Base-by-base conservation (phyloP, 352 stramenopile genomes). In the Pythium rishiriense region DNA sequence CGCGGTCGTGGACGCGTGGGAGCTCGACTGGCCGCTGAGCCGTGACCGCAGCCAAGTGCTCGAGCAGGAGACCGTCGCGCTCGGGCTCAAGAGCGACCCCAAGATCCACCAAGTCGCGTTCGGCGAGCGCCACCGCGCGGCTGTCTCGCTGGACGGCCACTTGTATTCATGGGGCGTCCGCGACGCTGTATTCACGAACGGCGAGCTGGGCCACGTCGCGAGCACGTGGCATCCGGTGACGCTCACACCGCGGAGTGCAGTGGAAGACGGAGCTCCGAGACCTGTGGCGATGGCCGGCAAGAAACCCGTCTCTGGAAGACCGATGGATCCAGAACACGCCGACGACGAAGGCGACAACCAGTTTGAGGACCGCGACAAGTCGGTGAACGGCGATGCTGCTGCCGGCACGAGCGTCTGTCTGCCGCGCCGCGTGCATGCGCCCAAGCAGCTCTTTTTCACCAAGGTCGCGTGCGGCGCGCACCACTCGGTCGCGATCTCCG, bases 401-500 rank as follows among this genome's bases (percentile, higher is more conserved):
- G 42, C 24, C 26, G 17, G 31, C 43, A 37, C 50, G 41, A 49
- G 69, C 46, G 31, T 78, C 0, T 75, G 72, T 8, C 35, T 47
- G 6, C 75, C 75, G 17, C 71, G 68, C 15, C 67, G 66, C 21
- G 76, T 91, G 0, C 59, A 77, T 35, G 58, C 64, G 14, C 69
- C 80, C 3, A 75, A 73, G 2, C 69, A 88, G 7, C 68, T 88
- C 1, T 76, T 83, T 25, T 85, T 91, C 60, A 66, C 60, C 21
- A 75, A 80, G 26, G 58, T 97, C 19, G 75, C 82, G 19, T 97
- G 88, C 43, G 91, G 89, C 19, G 62, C 68, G 26, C 58, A 74
- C 26, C 91, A 98, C 57, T 84, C 76, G 5, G 81, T 78, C 48
- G 87, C 87, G 2, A 29, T 97, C 51, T 95, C 87, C 0, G 62